Evolutionary conservation across 768 basidiomycete genomes (phyloP), one percentile per base, ranked within the genome.

Genomic region (Ramaria rubella): DNA sequence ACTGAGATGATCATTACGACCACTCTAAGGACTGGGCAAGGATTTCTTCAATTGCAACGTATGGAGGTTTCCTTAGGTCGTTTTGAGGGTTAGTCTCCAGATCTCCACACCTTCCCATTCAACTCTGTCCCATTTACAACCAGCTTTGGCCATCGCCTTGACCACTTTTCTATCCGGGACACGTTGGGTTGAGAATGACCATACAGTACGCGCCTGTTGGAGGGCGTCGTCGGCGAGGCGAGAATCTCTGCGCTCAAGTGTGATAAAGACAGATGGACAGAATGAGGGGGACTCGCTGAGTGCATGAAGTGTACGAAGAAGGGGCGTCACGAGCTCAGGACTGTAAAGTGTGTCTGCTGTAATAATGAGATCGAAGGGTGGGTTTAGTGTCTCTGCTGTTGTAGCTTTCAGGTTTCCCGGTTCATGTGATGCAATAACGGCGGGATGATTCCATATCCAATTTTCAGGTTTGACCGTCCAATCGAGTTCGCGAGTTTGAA

Each of bases 91-190:
- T 52, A 83, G 69, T 65, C 80, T 85, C 87, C 87, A 93, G 43
- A 94, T 75, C 70, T 94, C 89, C 24, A 93, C 75, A 4, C 78
- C 88, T 23, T 86, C 86, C 87, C 90, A 93, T 51, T 90, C 90
- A 5, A 77, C 76, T 63, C 70, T 75, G 12, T 71, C 70, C 89
- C 89, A 92, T 3, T 71, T 68, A 38, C 80, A 66, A 2, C 81
- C 79, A 12, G 72, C 74, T 61, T 80, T 83, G 55, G 76, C 77
- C 60, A 91, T 70, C 4, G 80, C 80, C 63, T 82, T 85, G 33
- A 68, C 68, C 14, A 94, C 62, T 64, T 83, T 86, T 34, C 71
- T 77, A 17, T 72, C 74, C 1, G 81, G 77, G 21, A 94, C 73
- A 9, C 81, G 81, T 45, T 79, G 77, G 14, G 81, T 70, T 5